These are phyloP conservation scores for Zarea fungicola DNA, from an alignment of 2,329 filamentous ascomycete species.

Conservation along the genomic window DNA sequence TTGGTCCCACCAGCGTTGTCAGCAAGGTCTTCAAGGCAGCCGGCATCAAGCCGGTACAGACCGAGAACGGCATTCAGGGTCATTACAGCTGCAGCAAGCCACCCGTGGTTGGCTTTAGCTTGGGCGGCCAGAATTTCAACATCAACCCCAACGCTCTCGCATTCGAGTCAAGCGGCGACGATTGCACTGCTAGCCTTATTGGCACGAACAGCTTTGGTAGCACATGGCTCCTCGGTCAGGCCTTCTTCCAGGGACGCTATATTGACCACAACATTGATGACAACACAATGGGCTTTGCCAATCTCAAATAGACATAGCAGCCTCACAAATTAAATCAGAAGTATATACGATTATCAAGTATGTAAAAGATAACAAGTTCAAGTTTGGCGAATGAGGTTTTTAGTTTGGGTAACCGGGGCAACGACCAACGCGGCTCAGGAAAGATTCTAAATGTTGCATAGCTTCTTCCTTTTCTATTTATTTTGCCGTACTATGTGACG, in stretches of 20 bases:
- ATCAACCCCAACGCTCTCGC: constrained; percentile 16
- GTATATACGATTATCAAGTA: neutral
- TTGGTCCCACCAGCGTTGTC: constrained; percentile 16
- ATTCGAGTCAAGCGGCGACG: constrained; percentile 15
- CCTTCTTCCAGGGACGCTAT: constrained; percentile 20
- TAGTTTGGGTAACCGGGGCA: no score
- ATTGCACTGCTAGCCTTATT: constrained; percentile 18
- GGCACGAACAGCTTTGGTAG: constrained; percentile 14
- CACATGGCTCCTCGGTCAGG: constrained; percentile 19
- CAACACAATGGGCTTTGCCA: constrained; percentile 17
- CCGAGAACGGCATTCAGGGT: constrained; percentile 14
- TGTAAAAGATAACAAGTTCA: no score
- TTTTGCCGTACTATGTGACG: no score
- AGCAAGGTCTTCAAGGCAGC: constrained; percentile 14
- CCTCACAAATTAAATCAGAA: neutral
- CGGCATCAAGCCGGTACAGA: constrained; percentile 13
- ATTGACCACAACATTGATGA: constrained; percentile 18
- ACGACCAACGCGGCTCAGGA: no score
- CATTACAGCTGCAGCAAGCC: constrained; percentile 16
- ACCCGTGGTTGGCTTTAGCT: constrained; percentile 15
- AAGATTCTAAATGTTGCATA: no score
- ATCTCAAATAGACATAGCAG: constrained; percentile 8
- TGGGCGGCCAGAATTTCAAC: constrained; percentile 17
- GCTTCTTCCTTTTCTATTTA: no score
- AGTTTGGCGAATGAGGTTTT: no score